phyloP scores from a whole-genome alignment of 1,284 basidiomycete species.

The Vanrija sp. region DNA sequence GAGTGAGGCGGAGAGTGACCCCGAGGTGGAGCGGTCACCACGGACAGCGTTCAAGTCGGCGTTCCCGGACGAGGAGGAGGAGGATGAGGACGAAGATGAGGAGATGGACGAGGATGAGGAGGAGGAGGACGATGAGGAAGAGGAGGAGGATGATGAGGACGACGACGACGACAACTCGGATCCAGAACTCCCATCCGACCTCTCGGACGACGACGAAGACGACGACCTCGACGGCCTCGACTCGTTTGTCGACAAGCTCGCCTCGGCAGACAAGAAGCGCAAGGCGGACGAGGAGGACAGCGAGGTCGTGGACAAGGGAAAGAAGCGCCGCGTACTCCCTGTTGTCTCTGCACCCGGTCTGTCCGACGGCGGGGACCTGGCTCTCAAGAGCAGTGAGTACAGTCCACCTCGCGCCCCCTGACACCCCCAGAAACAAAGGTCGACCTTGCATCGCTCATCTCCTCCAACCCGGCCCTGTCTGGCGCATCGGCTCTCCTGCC shows the following conservation, averaged over 20 bases:
- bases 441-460: constrained; percentile 52
- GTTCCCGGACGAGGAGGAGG: constrained; percentile 25
- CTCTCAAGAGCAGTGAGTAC: constrained; percentile 38
- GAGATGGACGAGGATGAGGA: constrained; percentile 51
- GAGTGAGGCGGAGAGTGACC: constrained; percentile 33
- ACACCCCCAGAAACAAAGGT: constrained; percentile 41
- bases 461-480: constrained; percentile 62
- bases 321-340: constrained; percentile 47
- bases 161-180: constrained; percentile 47
- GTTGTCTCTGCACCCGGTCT: constrained; percentile 43
- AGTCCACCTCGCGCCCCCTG: background rate
- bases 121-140: constrained; percentile 47
- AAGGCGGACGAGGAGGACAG: constrained; percentile 63
- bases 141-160: constrained; percentile 48
- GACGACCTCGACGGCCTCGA: constrained; percentile 64
- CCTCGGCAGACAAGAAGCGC: constrained; percentile 63
- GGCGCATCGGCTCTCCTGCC: constrained; percentile 48
- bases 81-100: constrained; percentile 29
- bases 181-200: constrained; percentile 55
- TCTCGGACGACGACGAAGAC: constrained; percentile 56
- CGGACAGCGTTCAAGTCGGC: constrained; percentile 43
- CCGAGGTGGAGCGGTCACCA: constrained; percentile 65
- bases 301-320: constrained; percentile 60
- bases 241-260: constrained; percentile 67
- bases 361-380: constrained; percentile 36